Conservation (phyloP, 345 rosid species). For the Bretschneidera sinensis region DNA sequence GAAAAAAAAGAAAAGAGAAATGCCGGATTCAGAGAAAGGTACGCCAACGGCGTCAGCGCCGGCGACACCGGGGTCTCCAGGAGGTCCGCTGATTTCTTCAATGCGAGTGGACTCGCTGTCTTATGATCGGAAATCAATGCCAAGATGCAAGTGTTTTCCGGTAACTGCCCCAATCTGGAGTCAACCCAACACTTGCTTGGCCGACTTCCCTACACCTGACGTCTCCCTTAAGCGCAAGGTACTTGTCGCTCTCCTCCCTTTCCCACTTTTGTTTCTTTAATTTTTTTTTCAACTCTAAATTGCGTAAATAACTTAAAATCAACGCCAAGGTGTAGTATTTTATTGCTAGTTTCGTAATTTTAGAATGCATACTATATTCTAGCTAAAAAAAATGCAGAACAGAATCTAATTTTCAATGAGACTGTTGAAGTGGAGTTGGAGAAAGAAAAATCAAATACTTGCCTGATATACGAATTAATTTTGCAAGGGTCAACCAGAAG, state of each 20-base stretch:
- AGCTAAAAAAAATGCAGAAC: too few species aligned
- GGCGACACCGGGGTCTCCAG: constrained; percentile 90
- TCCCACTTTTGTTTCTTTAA: too few species aligned
- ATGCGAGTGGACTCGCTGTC: constrained; percentile 85
- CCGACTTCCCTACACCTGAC: constrained; percentile 60
- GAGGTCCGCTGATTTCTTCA: constrained; percentile 74
- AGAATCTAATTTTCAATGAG: too few species aligned
- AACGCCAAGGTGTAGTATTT: too few species aligned
- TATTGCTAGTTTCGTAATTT: too few species aligned
- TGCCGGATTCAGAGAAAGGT: constrained; percentile 37
- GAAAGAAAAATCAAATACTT: too few species aligned
- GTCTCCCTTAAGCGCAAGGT: constrained; percentile 96
- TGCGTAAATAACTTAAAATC: not conserved
- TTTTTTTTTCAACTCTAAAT: too few species aligned
- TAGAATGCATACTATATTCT: too few species aligned
- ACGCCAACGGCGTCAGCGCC: constrained; percentile 71
- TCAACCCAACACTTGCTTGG: constrained; percentile 68
- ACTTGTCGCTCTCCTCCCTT: not conserved
- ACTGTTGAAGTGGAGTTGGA: too few species aligned
- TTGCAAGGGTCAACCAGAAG: too few species aligned
- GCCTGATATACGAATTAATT: too few species aligned
- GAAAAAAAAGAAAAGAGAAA: constrained; percentile 14
- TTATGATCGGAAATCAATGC: constrained; percentile 80
- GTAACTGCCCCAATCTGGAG: constrained; percentile 66
- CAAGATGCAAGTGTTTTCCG: constrained; percentile 89